phyloP scores from a whole-genome alignment of 441 rosid species.

The Capsella rubella region DNA sequence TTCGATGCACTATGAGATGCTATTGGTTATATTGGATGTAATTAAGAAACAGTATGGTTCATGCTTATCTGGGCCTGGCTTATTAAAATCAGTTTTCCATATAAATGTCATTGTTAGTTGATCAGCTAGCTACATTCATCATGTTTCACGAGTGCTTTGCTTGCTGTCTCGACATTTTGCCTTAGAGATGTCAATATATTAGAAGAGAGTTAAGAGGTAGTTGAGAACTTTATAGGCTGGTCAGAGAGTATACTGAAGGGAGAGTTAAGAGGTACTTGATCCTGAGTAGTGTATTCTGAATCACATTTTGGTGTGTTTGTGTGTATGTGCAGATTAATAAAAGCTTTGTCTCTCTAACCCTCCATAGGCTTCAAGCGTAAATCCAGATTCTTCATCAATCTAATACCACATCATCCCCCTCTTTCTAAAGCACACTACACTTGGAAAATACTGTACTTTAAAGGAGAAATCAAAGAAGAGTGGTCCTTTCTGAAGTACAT shows the following conservation, averaged over 20 bases:
- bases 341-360: constrained; percentile 16
- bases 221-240: constrained; percentile 26
- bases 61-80: constrained; percentile 29
- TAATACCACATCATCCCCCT: constrained; percentile 14
- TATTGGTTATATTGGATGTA: not conserved
- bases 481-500: constrained; percentile 34
- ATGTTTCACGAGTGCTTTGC: constrained; percentile 20
- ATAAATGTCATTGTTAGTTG: constrained; percentile 11
- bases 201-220: constrained; percentile 25
- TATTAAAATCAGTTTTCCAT: constrained; percentile 3
- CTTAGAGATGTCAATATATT: constrained; percentile 12
- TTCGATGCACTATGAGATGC: constrained; percentile 14
- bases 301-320: constrained; percentile 1
- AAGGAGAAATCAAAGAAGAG: constrained; percentile 42
- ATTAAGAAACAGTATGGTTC: constrained; percentile 20
- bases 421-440: constrained; percentile 22
- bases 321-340: constrained; percentile 15
- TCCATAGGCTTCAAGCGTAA: constrained; percentile 28
- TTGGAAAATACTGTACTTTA: constrained; percentile 34
- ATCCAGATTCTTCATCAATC: constrained; percentile 33
- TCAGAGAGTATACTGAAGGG: constrained; percentile 19
- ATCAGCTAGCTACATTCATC: constrained; percentile 22
- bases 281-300: constrained; percentile 26
- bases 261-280: constrained; percentile 8
- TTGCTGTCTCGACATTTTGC: constrained; percentile 14